Evolutionary conservation across 768 basidiomycete species (phyloP).

Genomic region (Lyophyllum atratum): DNA sequence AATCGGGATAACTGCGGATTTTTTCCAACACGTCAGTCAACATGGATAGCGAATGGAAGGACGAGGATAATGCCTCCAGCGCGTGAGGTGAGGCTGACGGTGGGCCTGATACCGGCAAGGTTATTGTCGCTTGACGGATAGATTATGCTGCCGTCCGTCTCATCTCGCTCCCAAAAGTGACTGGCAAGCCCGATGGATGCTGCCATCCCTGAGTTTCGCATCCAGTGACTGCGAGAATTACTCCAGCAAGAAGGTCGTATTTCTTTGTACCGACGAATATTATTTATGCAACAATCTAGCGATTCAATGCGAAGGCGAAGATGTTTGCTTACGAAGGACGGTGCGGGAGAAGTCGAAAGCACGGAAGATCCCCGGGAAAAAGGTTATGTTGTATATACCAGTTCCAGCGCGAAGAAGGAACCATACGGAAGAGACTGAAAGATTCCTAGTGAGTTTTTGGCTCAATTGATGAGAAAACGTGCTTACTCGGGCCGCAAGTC

Average conservation of each 20-base stretch:
- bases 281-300: slow-evolving; percentile 18
- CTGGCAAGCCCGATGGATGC: slow-evolving; percentile 52
- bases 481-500: slow-evolving; percentile 48
- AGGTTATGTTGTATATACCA: slow-evolving; percentile 59
- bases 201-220: slow-evolving; percentile 66
- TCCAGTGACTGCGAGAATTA: slow-evolving; percentile 69
- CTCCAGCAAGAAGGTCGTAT: slow-evolving; percentile 62
- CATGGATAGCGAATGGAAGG: too few species aligned
- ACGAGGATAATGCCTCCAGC: slow-evolving; percentile 45
- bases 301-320: neutral
- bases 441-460: neutral
- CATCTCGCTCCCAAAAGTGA: slow-evolving; percentile 48
- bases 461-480: too few species aligned
- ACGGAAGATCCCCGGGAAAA: slow-evolving; percentile 59
- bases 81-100: slow-evolving; percentile 58
- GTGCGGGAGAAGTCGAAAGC: slow-evolving; percentile 71
- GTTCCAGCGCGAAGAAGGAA: slow-evolving; percentile 50
- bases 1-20: slow-evolving; percentile 50
- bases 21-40: too few species aligned
- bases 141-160: slow-evolving; percentile 57
- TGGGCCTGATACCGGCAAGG: slow-evolving; percentile 61
- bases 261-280: slow-evolving; percentile 67
- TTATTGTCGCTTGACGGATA: slow-evolving; percentile 56
- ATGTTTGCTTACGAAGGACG: slow-evolving; percentile 49
- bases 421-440: slow-evolving; percentile 58